These are phyloP conservation scores for Fusarium denticulatum DNA, from an alignment of 2,329 filamentous ascomycete genomes.

Conservation along the genomic window DNA sequence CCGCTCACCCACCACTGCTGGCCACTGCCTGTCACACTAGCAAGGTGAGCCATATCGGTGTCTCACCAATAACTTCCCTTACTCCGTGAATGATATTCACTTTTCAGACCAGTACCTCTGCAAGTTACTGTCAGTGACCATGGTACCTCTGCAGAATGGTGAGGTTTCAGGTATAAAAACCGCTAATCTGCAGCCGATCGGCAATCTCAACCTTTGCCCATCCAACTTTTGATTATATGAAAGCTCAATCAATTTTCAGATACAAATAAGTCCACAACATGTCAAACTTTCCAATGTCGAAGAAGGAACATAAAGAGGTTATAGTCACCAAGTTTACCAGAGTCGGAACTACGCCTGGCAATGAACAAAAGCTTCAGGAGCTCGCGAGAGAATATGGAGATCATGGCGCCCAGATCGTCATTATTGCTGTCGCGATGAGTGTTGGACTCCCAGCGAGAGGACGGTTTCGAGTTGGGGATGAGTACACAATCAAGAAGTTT, in stretches of 20 bases:
- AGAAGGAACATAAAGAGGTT: neutral
- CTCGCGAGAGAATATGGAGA: neutral
- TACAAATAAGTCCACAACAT: rapidly evolving
- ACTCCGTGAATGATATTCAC: neutral
- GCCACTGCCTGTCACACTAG: neutral
- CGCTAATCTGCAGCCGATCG: neutral
- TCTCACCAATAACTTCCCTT: rapidly evolving
- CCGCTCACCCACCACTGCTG: neutral
- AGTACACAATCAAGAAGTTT: neutral
- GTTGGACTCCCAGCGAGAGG: neutral
- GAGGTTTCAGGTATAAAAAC: neutral
- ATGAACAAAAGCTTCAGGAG: neutral
- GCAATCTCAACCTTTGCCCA: neutral
- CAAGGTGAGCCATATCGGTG: rapidly evolving
- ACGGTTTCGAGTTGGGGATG: neutral
- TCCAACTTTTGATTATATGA: rapidly evolving
- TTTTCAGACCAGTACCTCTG: neutral
- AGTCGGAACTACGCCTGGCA: neutral
- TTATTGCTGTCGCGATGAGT: neutral
- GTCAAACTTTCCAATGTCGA: neutral
- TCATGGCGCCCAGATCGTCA: neutral
- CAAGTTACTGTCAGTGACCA: neutral
- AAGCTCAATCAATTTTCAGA: neutral
- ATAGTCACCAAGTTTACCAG: neutral
- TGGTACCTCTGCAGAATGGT: neutral